Evolutionary conservation across 345 rosid species (phyloP), one percentile per base, ranked within the genome.

Genomic region (Rhizophora mangle): DNA sequence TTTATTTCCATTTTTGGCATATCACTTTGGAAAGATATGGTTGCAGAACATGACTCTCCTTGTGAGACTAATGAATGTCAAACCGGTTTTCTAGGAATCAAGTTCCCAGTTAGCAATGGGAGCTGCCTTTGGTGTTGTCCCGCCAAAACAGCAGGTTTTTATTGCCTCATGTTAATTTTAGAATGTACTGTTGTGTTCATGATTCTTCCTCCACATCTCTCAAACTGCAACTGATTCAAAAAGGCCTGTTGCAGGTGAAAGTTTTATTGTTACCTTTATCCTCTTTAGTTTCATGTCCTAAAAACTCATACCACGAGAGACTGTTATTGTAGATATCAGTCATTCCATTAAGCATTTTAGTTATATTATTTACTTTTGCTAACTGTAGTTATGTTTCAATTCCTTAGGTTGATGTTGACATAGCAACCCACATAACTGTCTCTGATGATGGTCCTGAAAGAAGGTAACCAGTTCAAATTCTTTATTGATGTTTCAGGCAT

Each of bases 101-200:
- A 92, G 99, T 78, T 83, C 99, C 30, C 96, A 92, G 77, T 80
- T 95, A 69, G 99, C 99, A 57, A 83, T 95, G 96, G 99, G 99
- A 67, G 85, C 69, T 61, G 97, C 97, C 75, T 95, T 95, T 47
- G 99, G 99, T 65, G 86, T 85, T 67, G 84, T 79, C 69, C 96
- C 96, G 27, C 99, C 97, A 36, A 70, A 81, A 69, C 69, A 85
- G 71, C 75, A 67, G 97, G 98, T 85, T 39, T 63, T 43, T 51
- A 52, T 60, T 62, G 18, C 69, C 15, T 21, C 5, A 15, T 66
- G 54, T 22, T 10, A 6, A n/a, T 24, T 67, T 27, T 8, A 46
- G 6, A 39, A 8, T 7, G n/a, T 62, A 43, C 74, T 58, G 31
- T 69, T 73, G 5, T 9, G 11, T 10, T 22, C 29, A 56, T 56